Percentiles rank a stretch among this genome's conserved stretches.
Evolutionary conservation across 2,329 filamentous ascomycete species (phyloP).

Genomic region (Hymenoscyphus occultus): DNA sequence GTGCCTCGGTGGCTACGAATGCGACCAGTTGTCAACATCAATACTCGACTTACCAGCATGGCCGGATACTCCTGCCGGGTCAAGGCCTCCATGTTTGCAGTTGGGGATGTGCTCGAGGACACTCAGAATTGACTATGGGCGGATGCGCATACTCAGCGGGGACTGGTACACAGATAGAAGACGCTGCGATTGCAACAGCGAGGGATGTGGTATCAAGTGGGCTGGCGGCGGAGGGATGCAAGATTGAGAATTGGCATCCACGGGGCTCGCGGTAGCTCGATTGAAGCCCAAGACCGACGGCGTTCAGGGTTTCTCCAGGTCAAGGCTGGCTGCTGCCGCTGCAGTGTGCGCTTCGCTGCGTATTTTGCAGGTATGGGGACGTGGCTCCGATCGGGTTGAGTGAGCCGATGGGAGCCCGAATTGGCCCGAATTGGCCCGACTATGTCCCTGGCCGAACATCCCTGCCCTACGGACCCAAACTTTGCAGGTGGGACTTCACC

Average conservation of each 20-base stretch:
- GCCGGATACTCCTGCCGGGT: slow-evolving; percentile 88
- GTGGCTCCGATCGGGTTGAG: too few relatives aligned
- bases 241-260: not conserved
- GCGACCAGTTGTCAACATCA: slow-evolving; percentile 17
- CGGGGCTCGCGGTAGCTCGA: not conserved
- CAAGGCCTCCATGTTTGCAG: slow-evolving; percentile 65
- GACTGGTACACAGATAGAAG: slow-evolving; percentile 15
- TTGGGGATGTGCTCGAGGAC: slow-evolving; percentile 20
- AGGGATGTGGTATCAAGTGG: slow-evolving; percentile 10
- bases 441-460: not conserved
- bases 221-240: not conserved
- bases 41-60: slow-evolving; percentile 73
- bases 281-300: not conserved
- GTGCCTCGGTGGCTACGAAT: slow-evolving; percentile 14
- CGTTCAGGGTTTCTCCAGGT: not conserved
- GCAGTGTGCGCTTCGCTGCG: not conserved
- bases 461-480: not conserved
- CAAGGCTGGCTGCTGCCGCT: not conserved
- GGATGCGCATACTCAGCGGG: slow-evolving; percentile 31
- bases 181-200: slow-evolving; percentile 10
- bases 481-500: not conserved
- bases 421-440: too few relatives aligned
- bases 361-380: not conserved
- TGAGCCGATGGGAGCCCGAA: too few relatives aligned
- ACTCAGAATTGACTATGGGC: slow-evolving; percentile 28